Percentiles rank a stretch among this genome's conserved stretches.
Conservation (phyloP, 306 rosid species). For the Prinsepia uniflora region DNA sequence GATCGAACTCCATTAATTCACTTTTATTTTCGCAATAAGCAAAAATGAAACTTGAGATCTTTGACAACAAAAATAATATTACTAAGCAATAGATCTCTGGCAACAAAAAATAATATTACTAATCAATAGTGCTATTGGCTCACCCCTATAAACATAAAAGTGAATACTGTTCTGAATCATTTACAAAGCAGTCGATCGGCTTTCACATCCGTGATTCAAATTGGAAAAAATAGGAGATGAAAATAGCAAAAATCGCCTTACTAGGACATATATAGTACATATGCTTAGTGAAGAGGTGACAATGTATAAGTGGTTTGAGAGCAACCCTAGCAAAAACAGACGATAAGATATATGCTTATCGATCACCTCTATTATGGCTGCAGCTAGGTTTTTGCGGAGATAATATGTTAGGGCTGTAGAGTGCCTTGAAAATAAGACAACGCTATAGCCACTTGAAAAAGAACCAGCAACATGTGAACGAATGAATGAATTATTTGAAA, state of each 20-base stretch:
- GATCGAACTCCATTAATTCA: no score
- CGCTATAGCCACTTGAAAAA: background rate
- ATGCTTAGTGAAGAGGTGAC: conserved; percentile 18
- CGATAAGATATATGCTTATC: conserved; percentile 10
- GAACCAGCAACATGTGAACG: background rate
- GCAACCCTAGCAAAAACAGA: conserved; percentile 21
- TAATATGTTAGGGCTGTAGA: background rate
- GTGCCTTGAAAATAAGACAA: conserved; percentile 15
- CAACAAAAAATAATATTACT: no score
- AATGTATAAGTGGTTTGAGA: conserved; percentile 20
- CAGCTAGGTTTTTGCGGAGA: no score
- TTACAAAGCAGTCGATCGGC: no score
- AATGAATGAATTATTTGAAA: conserved; percentile 8
- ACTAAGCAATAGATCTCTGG: no score
- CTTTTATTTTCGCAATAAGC: no score
- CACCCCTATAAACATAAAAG: no score
- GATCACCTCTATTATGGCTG: background rate
- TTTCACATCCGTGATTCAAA: conserved; percentile 15
- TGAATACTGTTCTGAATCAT: no score
- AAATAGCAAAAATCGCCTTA: conserved; percentile 33
- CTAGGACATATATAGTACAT: conserved; percentile 29
- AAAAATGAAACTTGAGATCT: no score
- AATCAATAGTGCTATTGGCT: no score
- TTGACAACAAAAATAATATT: no score
- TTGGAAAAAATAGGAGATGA: background rate